These are phyloP conservation scores for Huntiella omanensis DNA, from an alignment of 2,329 filamentous ascomycete species.

Conservation along the genomic window DNA sequence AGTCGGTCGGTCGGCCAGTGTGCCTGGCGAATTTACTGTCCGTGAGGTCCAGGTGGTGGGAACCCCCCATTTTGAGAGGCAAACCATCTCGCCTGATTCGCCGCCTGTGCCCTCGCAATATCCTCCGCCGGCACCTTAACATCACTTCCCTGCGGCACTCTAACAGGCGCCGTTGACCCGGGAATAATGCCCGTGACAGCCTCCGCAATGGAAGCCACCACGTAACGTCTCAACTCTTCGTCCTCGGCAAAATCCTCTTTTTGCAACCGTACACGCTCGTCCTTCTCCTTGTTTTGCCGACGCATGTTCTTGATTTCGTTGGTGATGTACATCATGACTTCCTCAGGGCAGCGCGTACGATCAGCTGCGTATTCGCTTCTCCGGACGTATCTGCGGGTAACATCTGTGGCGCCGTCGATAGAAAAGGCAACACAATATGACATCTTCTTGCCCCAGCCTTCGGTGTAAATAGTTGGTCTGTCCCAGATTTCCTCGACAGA, in stretches of 20 bases:
- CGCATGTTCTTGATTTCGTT: constrained; percentile 77
- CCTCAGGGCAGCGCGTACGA: constrained; percentile 65
- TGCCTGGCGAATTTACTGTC: not conserved
- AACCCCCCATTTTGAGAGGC: constrained; percentile 7
- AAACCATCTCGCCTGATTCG: constrained; percentile 7
- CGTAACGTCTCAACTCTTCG: constrained; percentile 53
- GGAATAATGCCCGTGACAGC: constrained; percentile 52
- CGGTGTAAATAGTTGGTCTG: constrained; percentile 75
- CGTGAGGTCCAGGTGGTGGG: not conserved
- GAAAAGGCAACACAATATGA: constrained; percentile 96
- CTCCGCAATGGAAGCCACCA: constrained; percentile 54
- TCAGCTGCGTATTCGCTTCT: constrained; percentile 54
- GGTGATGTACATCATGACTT: constrained; percentile 78
- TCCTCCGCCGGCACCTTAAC: constrained; percentile 43
- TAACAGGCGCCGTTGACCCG: constrained; percentile 16
- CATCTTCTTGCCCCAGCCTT: constrained; percentile 93
- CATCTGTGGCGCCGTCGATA: constrained; percentile 58
- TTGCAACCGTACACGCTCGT: constrained; percentile 62
- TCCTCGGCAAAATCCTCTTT: constrained; percentile 65
- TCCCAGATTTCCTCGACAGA: constrained; percentile 92
- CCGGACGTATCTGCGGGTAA: constrained; percentile 49
- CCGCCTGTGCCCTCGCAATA: constrained; percentile 19
- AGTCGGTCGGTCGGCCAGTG: too few species aligned
- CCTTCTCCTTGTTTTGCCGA: constrained; percentile 67
- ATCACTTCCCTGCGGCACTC: constrained; percentile 25